Evolutionary conservation across 495 filamentous ascomycete genomes (phyloP).

Genomic region (Hypoxylon fuscum): DNA sequence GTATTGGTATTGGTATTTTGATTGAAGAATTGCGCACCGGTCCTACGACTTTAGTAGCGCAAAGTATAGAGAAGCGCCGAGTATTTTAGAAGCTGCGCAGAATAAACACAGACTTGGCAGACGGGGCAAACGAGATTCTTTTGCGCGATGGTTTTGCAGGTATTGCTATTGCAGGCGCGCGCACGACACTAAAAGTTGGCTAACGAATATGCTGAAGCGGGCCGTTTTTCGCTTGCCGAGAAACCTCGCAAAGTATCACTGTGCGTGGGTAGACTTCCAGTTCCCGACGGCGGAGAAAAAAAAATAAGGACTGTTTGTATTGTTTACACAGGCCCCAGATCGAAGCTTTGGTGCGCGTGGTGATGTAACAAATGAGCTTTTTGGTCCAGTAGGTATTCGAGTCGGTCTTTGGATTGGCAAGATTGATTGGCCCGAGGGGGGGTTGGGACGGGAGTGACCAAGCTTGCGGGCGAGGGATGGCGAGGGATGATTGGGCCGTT

Average conservation of each 20-base stretch:
- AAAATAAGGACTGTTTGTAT: constrained; percentile 36
- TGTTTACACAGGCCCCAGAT: constrained; percentile 39
- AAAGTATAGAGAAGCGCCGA: constrained; percentile 26
- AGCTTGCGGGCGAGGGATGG: constrained; percentile 16
- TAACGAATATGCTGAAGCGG: constrained; percentile 17
- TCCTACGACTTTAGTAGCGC: constrained; percentile 27
- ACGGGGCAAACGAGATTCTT: constrained; percentile 27
- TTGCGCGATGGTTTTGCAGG: constrained; percentile 39
- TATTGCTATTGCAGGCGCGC: constrained; percentile 35
- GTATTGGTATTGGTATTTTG: constrained; percentile 16
- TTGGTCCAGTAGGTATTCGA: constrained; percentile 36
- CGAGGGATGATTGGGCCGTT: constrained; percentile 34
- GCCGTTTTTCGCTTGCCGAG: constrained; percentile 27
- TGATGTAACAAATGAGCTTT: constrained; percentile 49
- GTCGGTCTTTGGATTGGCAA: constrained; percentile 41
- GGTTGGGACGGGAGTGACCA: constrained; percentile 25
- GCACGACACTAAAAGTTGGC: constrained; percentile 17
- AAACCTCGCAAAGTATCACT: constrained; percentile 24
- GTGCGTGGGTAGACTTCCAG: constrained; percentile 23
- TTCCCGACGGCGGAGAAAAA: constrained; percentile 40
- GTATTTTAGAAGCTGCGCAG: constrained; percentile 33
- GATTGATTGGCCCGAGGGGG: constrained; percentile 45
- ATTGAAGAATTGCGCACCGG: constrained; percentile 28
- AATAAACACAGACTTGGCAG: constrained; percentile 6
- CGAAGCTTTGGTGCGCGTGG: constrained; percentile 41